Base-by-base conservation (phyloP, 371 early-diverging fungal genomes). In the Rhizoclosmatium hyalinum region DNA sequence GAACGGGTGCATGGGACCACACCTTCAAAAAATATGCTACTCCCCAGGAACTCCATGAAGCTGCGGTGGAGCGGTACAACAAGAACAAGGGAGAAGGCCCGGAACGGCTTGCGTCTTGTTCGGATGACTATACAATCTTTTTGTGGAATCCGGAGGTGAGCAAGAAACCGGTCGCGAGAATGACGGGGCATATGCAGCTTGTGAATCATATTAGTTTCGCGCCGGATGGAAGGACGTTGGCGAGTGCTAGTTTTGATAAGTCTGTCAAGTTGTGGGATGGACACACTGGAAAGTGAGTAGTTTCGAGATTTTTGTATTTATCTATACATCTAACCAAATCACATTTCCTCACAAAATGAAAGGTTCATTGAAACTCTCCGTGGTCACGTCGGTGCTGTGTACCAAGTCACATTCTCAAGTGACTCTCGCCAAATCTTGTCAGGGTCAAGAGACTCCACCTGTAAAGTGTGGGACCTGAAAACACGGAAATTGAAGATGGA, bases 181-280 rank as follows among this genome's bases (percentile, higher is more conserved):
- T 98, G 92, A 94, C 94, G 14, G 94, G 97, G n/a, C 99, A 99
- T 82, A 98, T 97, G 83, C 96, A 97, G 82, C 87, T 94, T 2
- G 96, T 99, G 69, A 96, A 96, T 78, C 95, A 95, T 76, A 93
- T 96, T 21, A 86, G 89, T 72, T 98, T 96, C 76, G 95, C 96
- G 4, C 97, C 98, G 5, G 97, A 98, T 79, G 97, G 98, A 12
- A 85, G 94, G 32, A 88, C 88, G 56, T 85, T 98, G 81, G 98
- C 99, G 19, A 94, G 94, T 79, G 98, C 97, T 2, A 94, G 96
- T 39, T 99, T 99, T 80, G 99, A 99, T 86, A 98, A 96, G 80
- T 93, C 94, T 42, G 96, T 99, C 53, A 98, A 98, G 85, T 78
- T 99, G 41, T 99, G 99, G 99, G 97, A 97, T 81, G 95, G 94